A percentile compares a stretch with the other conserved stretches of the same genome.
phyloP scores from a whole-genome alignment of 345 rosid genomes.

The Raphanus raphanistrum region DNA sequence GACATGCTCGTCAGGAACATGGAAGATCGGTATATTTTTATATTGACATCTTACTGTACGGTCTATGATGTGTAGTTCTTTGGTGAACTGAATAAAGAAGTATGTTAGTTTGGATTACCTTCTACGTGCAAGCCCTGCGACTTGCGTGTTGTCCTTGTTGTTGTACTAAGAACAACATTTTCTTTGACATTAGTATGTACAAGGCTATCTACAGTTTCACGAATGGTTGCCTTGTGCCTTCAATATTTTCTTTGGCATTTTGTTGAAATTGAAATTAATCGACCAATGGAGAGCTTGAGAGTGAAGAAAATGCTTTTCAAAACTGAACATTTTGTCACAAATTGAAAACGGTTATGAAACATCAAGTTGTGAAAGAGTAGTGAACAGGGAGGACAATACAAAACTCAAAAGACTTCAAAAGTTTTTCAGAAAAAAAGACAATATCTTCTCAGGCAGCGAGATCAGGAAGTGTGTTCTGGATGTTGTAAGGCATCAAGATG shows the following conservation, averaged over 20 bases:
- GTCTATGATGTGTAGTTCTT: too few species aligned
- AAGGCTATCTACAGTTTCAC: too few species aligned
- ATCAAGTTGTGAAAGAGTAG: background rate
- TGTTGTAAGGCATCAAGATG: background rate
- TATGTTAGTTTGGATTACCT: too few species aligned
- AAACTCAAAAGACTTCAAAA: background rate
- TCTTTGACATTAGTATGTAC: too few species aligned
- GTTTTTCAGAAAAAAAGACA: background rate
- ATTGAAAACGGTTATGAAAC: background rate
- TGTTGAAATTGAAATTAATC: too few species aligned
- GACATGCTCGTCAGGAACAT: conserved; percentile 77
- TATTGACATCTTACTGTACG: conserved; percentile 17
- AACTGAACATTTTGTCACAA: background rate
- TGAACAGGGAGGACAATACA: background rate
- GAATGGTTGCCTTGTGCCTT: too few species aligned
- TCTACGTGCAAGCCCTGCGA: too few species aligned
- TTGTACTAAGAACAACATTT: too few species aligned
- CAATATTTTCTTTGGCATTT: too few species aligned
- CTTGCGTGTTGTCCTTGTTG: too few species aligned
- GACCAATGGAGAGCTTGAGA: too few species aligned
- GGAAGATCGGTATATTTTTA: conserved; percentile 67
- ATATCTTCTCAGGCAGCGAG: background rate
- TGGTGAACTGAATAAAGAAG: too few species aligned
- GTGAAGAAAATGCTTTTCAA: background rate
- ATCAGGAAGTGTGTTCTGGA: background rate